phyloP scores from a whole-genome alignment of 192 early-diverging fungal species.

The Lobulomyces angularis region DNA sequence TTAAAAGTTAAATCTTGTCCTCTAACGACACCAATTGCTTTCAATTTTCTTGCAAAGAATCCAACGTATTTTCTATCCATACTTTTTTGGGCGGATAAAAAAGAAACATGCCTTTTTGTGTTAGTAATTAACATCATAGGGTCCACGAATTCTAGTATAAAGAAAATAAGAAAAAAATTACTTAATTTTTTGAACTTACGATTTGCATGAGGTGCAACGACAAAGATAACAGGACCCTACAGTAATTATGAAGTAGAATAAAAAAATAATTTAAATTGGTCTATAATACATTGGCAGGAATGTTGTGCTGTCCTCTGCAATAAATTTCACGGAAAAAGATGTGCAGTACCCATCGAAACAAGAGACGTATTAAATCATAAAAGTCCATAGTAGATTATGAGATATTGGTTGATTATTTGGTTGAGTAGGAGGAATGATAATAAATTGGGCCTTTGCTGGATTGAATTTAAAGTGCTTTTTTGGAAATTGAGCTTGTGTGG shows the following conservation, averaged over 20 bases:
- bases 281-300: conserved; percentile 64
- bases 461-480: too few species aligned
- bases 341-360: conserved; percentile 55
- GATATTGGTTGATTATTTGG: too few species aligned
- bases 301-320: conserved; percentile 64
- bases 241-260: too few species aligned
- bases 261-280: too few species aligned
- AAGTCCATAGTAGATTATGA: too few species aligned
- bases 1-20: conserved; percentile 75
- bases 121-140: conserved; percentile 78
- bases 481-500: too few species aligned
- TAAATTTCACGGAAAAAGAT: conserved; percentile 87
- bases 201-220: conserved; percentile 68
- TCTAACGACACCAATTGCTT: conserved; percentile 78
- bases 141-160: conserved; percentile 66
- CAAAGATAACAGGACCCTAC: conserved; percentile 96
- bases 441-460: too few species aligned
- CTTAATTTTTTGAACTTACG: conserved; percentile 61
- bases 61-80: conserved; percentile 82
- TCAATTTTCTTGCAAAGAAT: conserved; percentile 56
- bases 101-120: conserved; percentile 63
- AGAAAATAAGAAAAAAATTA: neutral
- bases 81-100: conserved; percentile 71
- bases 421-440: too few species aligned
- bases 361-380: conserved; percentile 56